Evolutionary conservation across 2,329 filamentous ascomycete species (phyloP).

Genomic region (Fusarium ramigenum): DNA sequence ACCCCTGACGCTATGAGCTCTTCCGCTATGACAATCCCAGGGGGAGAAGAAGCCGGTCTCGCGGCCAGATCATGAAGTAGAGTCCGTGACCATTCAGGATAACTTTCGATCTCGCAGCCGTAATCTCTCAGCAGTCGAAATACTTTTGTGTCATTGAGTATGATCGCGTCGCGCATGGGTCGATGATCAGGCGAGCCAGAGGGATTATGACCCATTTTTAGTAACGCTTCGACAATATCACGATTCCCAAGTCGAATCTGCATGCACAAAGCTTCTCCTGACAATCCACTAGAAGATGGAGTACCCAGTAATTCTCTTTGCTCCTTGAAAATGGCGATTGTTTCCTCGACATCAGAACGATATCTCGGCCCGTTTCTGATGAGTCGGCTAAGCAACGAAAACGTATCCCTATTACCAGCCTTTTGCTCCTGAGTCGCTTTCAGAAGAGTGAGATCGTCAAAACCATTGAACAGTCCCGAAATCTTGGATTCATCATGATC

Average conservation of each 20-base stretch:
- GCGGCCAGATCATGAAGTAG: background rate
- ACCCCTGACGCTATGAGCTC: background rate
- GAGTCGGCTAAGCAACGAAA: background rate
- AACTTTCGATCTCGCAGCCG: background rate
- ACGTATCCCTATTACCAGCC: background rate
- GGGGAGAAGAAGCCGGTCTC: background rate
- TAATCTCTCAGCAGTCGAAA: background rate
- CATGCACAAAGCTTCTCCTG: background rate
- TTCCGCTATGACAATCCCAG: background rate
- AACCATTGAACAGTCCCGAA: fast-evolving
- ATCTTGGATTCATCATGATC: fast-evolving
- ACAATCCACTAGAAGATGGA: fast-evolving
- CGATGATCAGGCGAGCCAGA: background rate
- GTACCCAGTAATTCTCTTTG: fast-evolving
- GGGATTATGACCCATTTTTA: background rate
- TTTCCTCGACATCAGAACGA: background rate
- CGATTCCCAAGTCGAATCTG: background rate
- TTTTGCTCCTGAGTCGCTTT: background rate
- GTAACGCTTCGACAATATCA: background rate
- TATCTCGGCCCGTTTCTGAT: background rate
- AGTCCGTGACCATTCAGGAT: background rate
- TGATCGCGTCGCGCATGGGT: background rate
- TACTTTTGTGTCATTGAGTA: background rate
- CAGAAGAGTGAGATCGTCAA: background rate
- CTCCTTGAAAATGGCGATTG: background rate